phyloP scores from a whole-genome alignment of 441 rosid genomes.

The Codiaeum variegatum region DNA sequence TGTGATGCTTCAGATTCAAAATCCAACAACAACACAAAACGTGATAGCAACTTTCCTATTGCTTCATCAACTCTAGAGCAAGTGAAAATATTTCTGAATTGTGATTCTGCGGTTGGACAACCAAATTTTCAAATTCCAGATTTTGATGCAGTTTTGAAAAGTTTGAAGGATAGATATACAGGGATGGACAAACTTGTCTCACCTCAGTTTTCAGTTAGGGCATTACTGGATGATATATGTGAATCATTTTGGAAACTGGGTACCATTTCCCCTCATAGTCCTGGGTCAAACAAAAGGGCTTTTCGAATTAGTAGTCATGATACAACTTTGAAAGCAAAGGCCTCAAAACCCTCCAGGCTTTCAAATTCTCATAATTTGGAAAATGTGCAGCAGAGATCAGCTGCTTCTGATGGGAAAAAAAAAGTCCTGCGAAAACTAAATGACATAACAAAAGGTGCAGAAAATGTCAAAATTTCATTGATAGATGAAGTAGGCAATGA shows the following conservation, averaged over 20 bases:
- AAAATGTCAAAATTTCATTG: constrained; percentile 57
- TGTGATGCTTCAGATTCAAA: constrained; percentile 20
- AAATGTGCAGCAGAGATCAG: constrained; percentile 18
- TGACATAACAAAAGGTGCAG: constrained; percentile 66
- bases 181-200: constrained; percentile 11
- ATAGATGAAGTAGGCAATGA: constrained; percentile 48
- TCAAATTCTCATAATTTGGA: neutral
- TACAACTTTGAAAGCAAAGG: constrained; percentile 18
- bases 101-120: constrained; percentile 2
- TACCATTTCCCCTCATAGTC: constrained; percentile 2
- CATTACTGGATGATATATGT: constrained; percentile 25
- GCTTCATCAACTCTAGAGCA: constrained; percentile 20
- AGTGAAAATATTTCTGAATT: constrained; percentile 24
- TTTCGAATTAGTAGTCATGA: constrained; percentile 12
- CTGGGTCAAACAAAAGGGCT: constrained; percentile 12
- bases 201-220: constrained; percentile 21
- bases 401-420: constrained; percentile 30
- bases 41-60: constrained; percentile 10
- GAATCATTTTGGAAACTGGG: constrained; percentile 17
- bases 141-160: constrained; percentile 17
- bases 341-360: constrained; percentile 19
- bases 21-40: neutral
- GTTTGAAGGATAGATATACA: constrained; percentile 22
- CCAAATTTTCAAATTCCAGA: constrained; percentile 19
- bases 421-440: constrained; percentile 15